Evolutionary conservation across 2,329 filamentous ascomycete species (phyloP), one percentile per base, ranked within the genome.

Genomic region (Aaosphaeria arxii): DNA sequence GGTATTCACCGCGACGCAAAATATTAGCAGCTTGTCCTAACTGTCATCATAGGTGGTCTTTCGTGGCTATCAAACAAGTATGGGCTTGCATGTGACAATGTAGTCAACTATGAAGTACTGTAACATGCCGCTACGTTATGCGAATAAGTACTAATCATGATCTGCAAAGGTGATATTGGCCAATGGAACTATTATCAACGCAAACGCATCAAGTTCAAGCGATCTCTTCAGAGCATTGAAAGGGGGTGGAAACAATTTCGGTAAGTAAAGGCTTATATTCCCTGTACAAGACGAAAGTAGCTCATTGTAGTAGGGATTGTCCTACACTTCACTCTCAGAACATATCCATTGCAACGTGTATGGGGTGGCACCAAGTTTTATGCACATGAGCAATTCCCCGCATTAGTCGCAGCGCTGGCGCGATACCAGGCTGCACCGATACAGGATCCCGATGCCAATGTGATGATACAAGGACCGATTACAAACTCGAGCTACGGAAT

Each of bases 201-300:
- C 66, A 29, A 66, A 62, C 31, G 43, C 48, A 5, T 47, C 49
- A 0, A 48, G 44, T 6, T 61, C 67, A 30, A 48, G 58, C 0
- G 55, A 63, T 30, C 56, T 71, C 7, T 68, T 62, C 55, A 50
- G 53, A 2, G 66, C 65, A 4, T 54, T 71, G 5, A 69, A 69
- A 46, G 66, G 69, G 4, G 68, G 69, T 6, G 51, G 47, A 5
- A 70, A 69, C 51, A 70, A 71, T 43, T 70, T 71, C 44, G 69
- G 65, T 29, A 24, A 24, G 17, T 24, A 24, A 24, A 24, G 17
- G 17, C 17, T n/a, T 13, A 46, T 33, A 9, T 13, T 36, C 33
- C 33, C 13, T 36, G 33, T 36, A 9, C 13, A 36, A 36, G 13
- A 9, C 13, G 9, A 36, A 9, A 36, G 9, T 36, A 36, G 33